Conservation (phyloP, 345 rosid genomes). For the Clausena lansium region DNA sequence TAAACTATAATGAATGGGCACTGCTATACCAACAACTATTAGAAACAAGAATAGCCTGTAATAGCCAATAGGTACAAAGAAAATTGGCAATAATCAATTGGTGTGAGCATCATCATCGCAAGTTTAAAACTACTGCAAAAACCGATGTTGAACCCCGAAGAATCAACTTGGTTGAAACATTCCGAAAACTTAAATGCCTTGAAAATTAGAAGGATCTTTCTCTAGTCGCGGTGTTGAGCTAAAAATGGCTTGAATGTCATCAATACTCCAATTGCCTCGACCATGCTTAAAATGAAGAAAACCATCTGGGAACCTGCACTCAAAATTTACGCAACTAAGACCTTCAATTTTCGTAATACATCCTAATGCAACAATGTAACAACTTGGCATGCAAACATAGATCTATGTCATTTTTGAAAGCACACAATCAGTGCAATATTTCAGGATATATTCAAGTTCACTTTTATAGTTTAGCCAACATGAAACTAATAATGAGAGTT, state of each 20-base stretch:
- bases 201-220: background rate
- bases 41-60: background rate
- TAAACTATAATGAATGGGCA: background rate
- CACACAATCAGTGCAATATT: too few relatives aligned
- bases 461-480: too few relatives aligned
- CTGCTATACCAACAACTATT: background rate
- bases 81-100: background rate
- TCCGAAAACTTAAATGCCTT: background rate
- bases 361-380: background rate
- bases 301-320: slow-evolving; percentile 63
- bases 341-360: background rate
- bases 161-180: background rate
- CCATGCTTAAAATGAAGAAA: slow-evolving; percentile 56
- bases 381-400: too few relatives aligned
- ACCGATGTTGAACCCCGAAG: background rate
- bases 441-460: too few relatives aligned
- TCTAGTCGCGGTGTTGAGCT: background rate
- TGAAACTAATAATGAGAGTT: too few relatives aligned
- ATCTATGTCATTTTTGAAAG: background rate
- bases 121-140: too few relatives aligned
- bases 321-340: background rate
- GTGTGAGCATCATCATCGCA: too few relatives aligned
- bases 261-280: slow-evolving; percentile 57
- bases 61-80: background rate
- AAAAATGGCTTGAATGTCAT: too few relatives aligned